phyloP scores from a whole-genome alignment of 441 rosid genomes.

The Metrosideros polymorpha region DNA sequence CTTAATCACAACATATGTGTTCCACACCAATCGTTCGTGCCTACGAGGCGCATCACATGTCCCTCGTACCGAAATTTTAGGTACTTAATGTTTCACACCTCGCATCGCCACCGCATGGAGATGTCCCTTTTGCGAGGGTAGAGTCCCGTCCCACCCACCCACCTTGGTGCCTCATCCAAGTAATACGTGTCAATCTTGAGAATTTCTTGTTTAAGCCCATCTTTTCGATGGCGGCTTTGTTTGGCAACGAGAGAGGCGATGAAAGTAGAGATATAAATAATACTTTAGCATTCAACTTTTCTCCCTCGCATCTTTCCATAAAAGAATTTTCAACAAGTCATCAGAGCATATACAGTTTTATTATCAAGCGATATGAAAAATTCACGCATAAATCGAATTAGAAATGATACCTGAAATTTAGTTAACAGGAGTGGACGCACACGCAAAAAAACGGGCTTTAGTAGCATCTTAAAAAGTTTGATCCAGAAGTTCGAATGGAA shows the following conservation, averaged over 20 bases:
- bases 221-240: neutral
- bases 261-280: neutral
- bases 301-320: too few species aligned
- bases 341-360: too few species aligned
- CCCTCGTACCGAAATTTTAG: neutral
- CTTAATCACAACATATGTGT: too few species aligned
- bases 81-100: neutral
- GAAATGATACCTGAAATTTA: neutral
- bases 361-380: too few species aligned
- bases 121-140: neutral
- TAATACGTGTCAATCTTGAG: neutral
- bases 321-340: too few species aligned
- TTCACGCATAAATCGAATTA: neutral
- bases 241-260: neutral
- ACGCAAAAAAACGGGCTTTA: neutral
- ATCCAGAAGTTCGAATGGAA: rapidly evolving
- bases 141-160: neutral
- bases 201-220: neutral
- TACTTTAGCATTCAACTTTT: too few species aligned
- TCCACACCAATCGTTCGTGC: too few species aligned
- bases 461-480: rapidly evolving
- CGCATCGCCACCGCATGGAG: neutral
- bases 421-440: neutral
- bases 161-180: neutral
- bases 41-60: too few species aligned